Base-by-base conservation (phyloP, 768 basidiomycete species). In the Collybia nuda region DNA sequence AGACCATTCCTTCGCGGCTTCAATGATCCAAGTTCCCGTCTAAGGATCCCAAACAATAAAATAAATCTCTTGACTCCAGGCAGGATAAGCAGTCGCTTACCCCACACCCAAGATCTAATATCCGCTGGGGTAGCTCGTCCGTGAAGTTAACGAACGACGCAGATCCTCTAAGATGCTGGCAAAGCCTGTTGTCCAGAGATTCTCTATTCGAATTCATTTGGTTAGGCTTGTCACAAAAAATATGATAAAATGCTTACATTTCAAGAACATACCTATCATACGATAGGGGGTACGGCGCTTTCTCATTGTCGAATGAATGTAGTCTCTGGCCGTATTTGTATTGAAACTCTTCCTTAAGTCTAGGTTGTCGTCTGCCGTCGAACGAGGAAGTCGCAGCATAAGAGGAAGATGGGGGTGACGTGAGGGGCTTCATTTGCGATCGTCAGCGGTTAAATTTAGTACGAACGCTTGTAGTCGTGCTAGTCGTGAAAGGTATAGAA, bases 251-350 rank as follows among this genome's bases (percentile, higher is more conserved):
- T 9, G 46, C 54, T 38, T 23, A 90, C 88, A 87, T 68, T 59
- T 89, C 86, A 37, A 90, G 68, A 47, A 88, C 71, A 38, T 82
- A 69, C 44, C 74, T 76, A 62, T 88, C 84, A 63, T 89, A 90
- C 21, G 81, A 84, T 32, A 87, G 62, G 1, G 89, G 89, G 70
- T 91, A 91, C 2, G 88, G 89, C 2, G 86, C 89, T 69, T 90
- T 89, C 63, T 88, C 85, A 35, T 75, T 76, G 54, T 84, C 84
- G 60, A 83, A 84, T 15, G 79, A 74, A 62, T 90, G 89, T 52
- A 86, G 83, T 47, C 74, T 74, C 41, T 78, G 79, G 40, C 87
- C 87, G 58, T 84, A 63, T 58, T 84, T 86, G 56, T 67, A 62
- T 38, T 77, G 60, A 61, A 86, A 87, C 43, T 77, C 76, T 62